Conservation (phyloP, 2,329 filamentous ascomycete genomes). For the Ceratocystis ficicola region DNA sequence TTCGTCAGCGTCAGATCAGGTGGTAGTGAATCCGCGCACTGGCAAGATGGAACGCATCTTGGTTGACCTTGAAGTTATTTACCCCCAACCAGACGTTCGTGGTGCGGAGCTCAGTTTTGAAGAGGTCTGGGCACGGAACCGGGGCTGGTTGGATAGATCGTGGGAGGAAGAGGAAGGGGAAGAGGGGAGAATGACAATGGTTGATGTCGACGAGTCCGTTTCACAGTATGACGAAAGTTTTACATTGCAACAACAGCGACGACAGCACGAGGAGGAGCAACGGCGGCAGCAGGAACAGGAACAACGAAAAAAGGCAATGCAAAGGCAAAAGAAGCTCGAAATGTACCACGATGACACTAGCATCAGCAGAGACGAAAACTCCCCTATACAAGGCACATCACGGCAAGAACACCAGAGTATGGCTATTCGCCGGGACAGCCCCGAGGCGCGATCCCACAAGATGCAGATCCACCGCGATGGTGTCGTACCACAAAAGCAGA, state of each 20-base stretch:
- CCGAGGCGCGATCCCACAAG: slow-evolving; percentile 10
- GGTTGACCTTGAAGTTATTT: slow-evolving; percentile 74
- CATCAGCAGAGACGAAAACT: background rate
- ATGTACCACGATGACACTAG: slow-evolving; percentile 11
- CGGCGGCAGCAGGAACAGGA: background rate
- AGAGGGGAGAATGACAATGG: slow-evolving; percentile 28
- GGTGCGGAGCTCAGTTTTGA: slow-evolving; percentile 79
- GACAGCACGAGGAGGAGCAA: background rate
- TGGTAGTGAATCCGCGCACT: slow-evolving; percentile 68
- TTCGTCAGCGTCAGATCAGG: slow-evolving; percentile 60
- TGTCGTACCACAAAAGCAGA: slow-evolving; percentile 21
- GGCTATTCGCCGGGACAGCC: slow-evolving; percentile 13
- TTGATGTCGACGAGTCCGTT: slow-evolving; percentile 10
- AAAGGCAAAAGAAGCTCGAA: slow-evolving; percentile 15
- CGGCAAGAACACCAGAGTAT: slow-evolving; percentile 3
- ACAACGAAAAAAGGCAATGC: background rate
- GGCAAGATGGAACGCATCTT: slow-evolving; percentile 78
- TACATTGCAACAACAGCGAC: slow-evolving; percentile 3
- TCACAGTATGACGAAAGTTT: slow-evolving; percentile 20
- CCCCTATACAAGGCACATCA: background rate
- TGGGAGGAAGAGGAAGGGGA: slow-evolving; percentile 40
- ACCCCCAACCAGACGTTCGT: slow-evolving; percentile 60
- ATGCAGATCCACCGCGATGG: slow-evolving; percentile 16
- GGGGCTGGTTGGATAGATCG: slow-evolving; percentile 53
- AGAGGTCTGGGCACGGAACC: slow-evolving; percentile 67